phyloP scores from a whole-genome alignment of 1,284 basidiomycete genomes.

The Irpex sp. region DNA sequence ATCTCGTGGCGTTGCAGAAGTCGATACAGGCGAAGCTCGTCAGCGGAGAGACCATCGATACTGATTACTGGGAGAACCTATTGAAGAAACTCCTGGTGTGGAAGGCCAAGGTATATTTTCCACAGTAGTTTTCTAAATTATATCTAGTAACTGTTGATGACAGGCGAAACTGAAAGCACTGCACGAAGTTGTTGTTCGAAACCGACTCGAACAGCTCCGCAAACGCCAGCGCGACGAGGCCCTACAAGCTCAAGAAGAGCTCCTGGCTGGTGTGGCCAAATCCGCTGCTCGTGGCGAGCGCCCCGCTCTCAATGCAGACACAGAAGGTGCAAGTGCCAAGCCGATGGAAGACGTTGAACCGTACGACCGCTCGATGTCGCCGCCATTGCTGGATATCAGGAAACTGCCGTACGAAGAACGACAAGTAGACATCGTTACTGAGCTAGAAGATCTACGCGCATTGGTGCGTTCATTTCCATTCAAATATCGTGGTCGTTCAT shows the following conservation, averaged over 20 bases:
- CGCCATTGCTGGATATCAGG: constrained; percentile 62
- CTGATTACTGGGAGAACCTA: constrained; percentile 96
- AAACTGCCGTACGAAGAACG: constrained; percentile 72
- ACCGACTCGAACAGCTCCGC: constrained; percentile 91
- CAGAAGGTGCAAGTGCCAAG: constrained; percentile 37
- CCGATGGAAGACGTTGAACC: constrained; percentile 61
- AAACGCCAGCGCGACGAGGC: constrained; percentile 95
- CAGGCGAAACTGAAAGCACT: constrained; percentile 87
- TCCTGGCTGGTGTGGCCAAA: constrained; percentile 74
- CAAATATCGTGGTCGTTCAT: not conserved
- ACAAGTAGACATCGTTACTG: constrained; percentile 70
- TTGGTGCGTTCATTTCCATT: constrained; percentile 47
- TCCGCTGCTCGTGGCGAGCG: constrained; percentile 42
- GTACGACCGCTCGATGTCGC: constrained; percentile 83
- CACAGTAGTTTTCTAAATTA: not conserved
- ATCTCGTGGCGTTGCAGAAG: constrained; percentile 78
- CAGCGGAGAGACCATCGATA: constrained; percentile 92
- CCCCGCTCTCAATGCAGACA: constrained; percentile 24
- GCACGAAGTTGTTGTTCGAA: constrained; percentile 94
- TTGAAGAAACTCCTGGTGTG: constrained; percentile 92
- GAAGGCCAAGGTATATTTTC: constrained; percentile 84
- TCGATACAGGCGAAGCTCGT: constrained; percentile 85
- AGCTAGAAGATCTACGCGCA: constrained; percentile 56
- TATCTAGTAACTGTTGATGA: not conserved
- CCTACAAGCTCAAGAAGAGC: constrained; percentile 84